phyloP scores from a whole-genome alignment of 768 basidiomycete genomes.

The Lentinula detonsa region DNA sequence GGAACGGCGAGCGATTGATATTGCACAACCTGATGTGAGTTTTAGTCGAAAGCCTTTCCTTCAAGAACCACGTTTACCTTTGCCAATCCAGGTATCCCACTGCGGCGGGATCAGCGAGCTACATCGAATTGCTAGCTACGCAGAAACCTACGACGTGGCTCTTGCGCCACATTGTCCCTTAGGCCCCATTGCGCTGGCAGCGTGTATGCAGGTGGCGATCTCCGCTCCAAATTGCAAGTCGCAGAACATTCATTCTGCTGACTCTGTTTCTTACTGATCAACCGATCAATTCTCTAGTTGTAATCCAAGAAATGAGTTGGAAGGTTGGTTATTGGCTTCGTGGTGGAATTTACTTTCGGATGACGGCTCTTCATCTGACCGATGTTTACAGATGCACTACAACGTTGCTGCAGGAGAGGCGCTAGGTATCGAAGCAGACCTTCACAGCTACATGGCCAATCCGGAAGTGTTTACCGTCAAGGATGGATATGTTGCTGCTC shows the following conservation, averaged over 20 bases:
- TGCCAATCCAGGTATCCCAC: slow-evolving; percentile 38
- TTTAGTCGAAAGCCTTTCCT: neutral
- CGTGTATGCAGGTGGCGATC: slow-evolving; percentile 59
- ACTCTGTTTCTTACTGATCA: neutral
- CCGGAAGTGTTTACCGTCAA: slow-evolving; percentile 46
- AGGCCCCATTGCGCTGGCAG: slow-evolving; percentile 67
- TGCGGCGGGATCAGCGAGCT: slow-evolving; percentile 58
- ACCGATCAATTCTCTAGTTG: slow-evolving; percentile 25
- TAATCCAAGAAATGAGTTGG: slow-evolving; percentile 65
- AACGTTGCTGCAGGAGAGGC: slow-evolving; percentile 31
- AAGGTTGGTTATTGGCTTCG: slow-evolving; percentile 26
- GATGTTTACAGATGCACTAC: slow-evolving; percentile 48
- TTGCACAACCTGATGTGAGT: slow-evolving; percentile 62
- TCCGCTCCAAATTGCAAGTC: slow-evolving; percentile 53
- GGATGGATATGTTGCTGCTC: slow-evolving; percentile 42
- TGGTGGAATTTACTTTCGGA: neutral
- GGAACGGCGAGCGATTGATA: slow-evolving; percentile 57
- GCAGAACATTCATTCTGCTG: neutral
- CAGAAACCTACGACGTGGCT: slow-evolving; percentile 67
- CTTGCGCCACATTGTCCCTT: slow-evolving; percentile 70
- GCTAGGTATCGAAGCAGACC: slow-evolving; percentile 33
- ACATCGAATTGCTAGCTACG: slow-evolving; percentile 49
- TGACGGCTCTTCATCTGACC: neutral
- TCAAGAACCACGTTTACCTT: neutral
- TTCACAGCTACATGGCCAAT: slow-evolving; percentile 53